phyloP scores from a whole-genome alignment of 2,329 filamentous ascomycete genomes.

The Metarhizium brunneum region DNA sequence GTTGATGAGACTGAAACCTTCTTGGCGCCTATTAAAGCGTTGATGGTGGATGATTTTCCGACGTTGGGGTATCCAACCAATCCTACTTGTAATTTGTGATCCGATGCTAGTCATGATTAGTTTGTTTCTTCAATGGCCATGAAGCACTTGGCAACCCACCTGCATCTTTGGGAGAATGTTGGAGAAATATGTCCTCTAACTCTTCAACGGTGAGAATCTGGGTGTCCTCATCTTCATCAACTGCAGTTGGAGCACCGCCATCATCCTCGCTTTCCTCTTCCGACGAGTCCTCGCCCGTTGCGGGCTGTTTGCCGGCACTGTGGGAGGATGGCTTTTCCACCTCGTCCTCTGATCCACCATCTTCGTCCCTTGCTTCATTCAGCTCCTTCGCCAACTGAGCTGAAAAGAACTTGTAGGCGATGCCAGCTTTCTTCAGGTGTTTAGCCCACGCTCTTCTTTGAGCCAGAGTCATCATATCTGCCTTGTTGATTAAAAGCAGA shows the following conservation, averaged over 20 bases:
- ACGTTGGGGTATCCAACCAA: conserved; percentile 98
- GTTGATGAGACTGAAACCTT: conserved; percentile 98
- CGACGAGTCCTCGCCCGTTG: conserved; percentile 12
- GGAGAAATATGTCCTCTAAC: conserved; percentile 77
- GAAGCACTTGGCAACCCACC: conserved; percentile 27
- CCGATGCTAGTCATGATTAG: conserved; percentile 25
- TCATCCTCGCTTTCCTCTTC: conserved; percentile 24
- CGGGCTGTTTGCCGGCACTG: conserved; percentile 20
- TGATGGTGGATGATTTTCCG: conserved; percentile 98
- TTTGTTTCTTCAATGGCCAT: not conserved
- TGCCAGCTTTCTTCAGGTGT: conserved; percentile 70
- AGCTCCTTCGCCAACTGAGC: conserved; percentile 83
- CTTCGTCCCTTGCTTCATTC: conserved; percentile 61
- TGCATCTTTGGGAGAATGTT: conserved; percentile 50
- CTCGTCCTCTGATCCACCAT: conserved; percentile 34
- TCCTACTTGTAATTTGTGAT: conserved; percentile 74
- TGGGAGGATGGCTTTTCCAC: conserved; percentile 10
- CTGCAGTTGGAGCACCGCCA: conserved; percentile 11
- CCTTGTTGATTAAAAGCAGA: conserved; percentile 91
- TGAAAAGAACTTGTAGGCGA: conserved; percentile 95
- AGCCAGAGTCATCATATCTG: conserved; percentile 91
- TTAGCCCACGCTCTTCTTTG: conserved; percentile 80
- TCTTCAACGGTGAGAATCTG: conserved; percentile 89
- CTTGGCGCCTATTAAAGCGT: conserved; percentile 94
- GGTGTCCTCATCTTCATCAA: conserved; percentile 46